Evolutionary conservation across 306 rosid species (phyloP), one percentile per base, ranked within the genome.

Genomic region (Mimosa bimucronata): DNA sequence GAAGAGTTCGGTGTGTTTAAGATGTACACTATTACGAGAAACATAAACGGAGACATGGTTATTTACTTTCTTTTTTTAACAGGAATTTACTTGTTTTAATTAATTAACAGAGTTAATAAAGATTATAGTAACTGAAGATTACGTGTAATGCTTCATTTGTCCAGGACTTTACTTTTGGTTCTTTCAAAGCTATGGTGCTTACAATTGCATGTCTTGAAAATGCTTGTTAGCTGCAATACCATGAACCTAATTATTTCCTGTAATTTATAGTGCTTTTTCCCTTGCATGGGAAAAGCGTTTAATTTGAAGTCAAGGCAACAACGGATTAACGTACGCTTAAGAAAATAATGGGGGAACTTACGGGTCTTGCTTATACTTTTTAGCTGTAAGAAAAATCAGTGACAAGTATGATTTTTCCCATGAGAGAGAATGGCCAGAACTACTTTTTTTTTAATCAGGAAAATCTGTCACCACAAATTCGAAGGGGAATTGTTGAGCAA

Each of bases 271-370:
- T 31, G 45, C 16, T 37, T n/a, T 66, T 37, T 65, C 28, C 21
- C 50, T 21, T 67, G 4, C 31, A 9, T 9, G 11, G 12, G 50
- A 73, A 21, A 38, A 28, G 34, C 1, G 38, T 75, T 58, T 60
- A 16, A 75, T 40, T 11, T 53, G 71, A 57, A 68, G 11, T 40
- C 75, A 67, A 25, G 42, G 50, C 44, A 53, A 25, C 53, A 66
- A 6, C 10, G 3, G 46, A 64, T 18, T 37, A 73, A 10, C 44
- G 10, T 37, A 45, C 19, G n/a, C 12, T 31, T 50, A 2, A 18
- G 5, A 50, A 53, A 53, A 44, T 52, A 13, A 18, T 55, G 26
- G 13, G 34, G 38, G 78, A 38, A 26, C 21, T 65, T 6, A 21
- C 52, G 8, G 29, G 18, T 9, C n/a, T 66, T n/a, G 69, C 42